phyloP scores from a whole-genome alignment of 2,329 filamentous ascomycete genomes.

The Nothophoma quercina region DNA sequence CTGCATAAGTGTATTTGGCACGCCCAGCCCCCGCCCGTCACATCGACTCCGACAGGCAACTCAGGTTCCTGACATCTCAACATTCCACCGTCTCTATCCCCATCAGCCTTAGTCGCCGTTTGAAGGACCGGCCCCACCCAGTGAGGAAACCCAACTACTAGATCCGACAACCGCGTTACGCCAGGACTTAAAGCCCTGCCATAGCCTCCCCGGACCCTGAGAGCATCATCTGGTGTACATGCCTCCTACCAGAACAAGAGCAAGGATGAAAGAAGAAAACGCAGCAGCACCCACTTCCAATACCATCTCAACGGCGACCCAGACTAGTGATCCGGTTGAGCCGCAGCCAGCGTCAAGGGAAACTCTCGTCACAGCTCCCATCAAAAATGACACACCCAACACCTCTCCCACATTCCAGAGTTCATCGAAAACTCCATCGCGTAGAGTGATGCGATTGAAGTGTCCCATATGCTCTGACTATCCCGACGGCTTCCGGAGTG shows the following conservation, averaged over 20 bases:
- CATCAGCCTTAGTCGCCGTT: constrained; percentile 40
- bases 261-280: constrained; percentile 48
- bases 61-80: constrained; percentile 30
- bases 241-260: constrained; percentile 44
- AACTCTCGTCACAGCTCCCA: constrained; percentile 40
- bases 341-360: constrained; percentile 36
- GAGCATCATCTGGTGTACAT: constrained; percentile 30
- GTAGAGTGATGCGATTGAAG: constrained; percentile 46
- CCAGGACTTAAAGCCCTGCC: constrained; percentile 17
- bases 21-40: constrained; percentile 40
- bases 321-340: constrained; percentile 35
- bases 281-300: constrained; percentile 25
- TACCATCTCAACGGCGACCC: constrained; percentile 31
- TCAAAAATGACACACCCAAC: constrained; percentile 34
- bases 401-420: constrained; percentile 44
- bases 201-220: constrained; percentile 23
- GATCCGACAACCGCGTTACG: constrained; percentile 20
- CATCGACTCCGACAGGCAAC: constrained; percentile 35
- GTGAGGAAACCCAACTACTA: constrained; percentile 30
- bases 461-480: constrained; percentile 76
- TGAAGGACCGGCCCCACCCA: constrained; percentile 40
- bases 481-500: constrained; percentile 81
- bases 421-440: constrained; percentile 39
- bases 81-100: constrained; percentile 25
- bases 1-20: constrained; percentile 38